Evolutionary conservation across 768 basidiomycete species (phyloP), one percentile per base, ranked within the genome.

Genomic region (Suillus cothurnatus): DNA sequence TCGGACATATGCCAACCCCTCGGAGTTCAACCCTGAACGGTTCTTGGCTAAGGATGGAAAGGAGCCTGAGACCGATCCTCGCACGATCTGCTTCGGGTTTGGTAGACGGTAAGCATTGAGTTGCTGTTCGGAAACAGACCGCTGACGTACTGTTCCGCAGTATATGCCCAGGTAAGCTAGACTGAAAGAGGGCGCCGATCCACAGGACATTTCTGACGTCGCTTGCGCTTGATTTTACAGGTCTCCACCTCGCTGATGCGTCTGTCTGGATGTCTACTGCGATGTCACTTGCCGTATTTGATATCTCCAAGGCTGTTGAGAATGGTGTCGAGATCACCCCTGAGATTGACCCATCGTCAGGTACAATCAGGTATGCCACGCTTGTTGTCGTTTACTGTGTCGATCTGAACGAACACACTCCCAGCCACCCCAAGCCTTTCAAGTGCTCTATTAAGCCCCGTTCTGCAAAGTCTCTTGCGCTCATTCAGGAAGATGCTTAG

Each of bases 81-180:
- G 85, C 64, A 81, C 80, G 53, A 72, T 87, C 58, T 87, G 85
- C 69, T 92, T 90, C 76, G 90, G 90, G 14, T 92, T 90, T 71
- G 90, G 90, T 58, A 80, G 90, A 76, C 84, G 90, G 71, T 76
- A 75, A 23, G 80, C 76, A 63, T 47, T 31, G 57, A 66, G 61
- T 61, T 64, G 57, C 32, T 41, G 31, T 55, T 39, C 36, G 55
- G 53, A 57, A 31, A 64, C 61, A 55, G 26, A 52, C 31, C 41
- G 60, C 64, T 71, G 65, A 55, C 55, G 7, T 31, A 26, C 38
- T 38, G 28, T 4, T 64, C 34, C 38, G 57, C 61, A 74, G 69
- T 21, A 71, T 75, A 53, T 76, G 75, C 64, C 75, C 75, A 66
- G 75, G 75, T 77, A 21, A 65, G 59, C 62, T 36, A 34, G 21